Evolutionary conservation across 1,284 basidiomycete species (phyloP).

Genomic region (Mycosarcoma mackinlayi): DNA sequence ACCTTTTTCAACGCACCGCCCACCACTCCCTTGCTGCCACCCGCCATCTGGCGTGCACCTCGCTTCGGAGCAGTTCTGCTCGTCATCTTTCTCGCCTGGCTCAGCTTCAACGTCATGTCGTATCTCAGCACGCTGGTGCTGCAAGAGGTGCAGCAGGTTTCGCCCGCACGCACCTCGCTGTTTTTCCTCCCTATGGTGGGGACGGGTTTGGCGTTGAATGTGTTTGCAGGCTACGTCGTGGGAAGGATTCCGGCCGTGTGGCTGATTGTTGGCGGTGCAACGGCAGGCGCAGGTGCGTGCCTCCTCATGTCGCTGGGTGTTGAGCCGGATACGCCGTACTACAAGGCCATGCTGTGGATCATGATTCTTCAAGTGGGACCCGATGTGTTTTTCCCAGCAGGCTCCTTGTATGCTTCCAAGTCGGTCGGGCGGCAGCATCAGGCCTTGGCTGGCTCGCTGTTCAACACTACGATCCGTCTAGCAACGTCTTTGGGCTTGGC

Average conservation of each 20-base stretch:
- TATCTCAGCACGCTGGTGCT: slow-evolving; percentile 50
- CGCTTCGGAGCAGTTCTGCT: slow-evolving; percentile 73
- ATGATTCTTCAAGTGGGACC: slow-evolving; percentile 72
- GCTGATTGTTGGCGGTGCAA: slow-evolving; percentile 58
- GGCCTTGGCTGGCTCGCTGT: slow-evolving; percentile 60
- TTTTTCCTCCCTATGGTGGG: slow-evolving; percentile 79
- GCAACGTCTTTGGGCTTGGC: slow-evolving; percentile 62
- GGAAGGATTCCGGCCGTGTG: slow-evolving; percentile 57
- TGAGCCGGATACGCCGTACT: slow-evolving; percentile 75
- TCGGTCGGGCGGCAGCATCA: slow-evolving; percentile 50
- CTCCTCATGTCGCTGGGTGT: slow-evolving; percentile 78
- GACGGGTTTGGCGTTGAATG: slow-evolving; percentile 63
- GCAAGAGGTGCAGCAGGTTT: slow-evolving; percentile 68
- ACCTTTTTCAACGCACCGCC: slow-evolving; percentile 70
- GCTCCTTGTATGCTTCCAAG: slow-evolving; percentile 49
- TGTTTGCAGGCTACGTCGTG: slow-evolving; percentile 55
- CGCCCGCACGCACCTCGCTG: slow-evolving; percentile 78
- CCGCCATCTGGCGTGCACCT: slow-evolving; percentile 55
- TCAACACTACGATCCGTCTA: slow-evolving; percentile 58
- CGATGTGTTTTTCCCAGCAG: slow-evolving; percentile 57
- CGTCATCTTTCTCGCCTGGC: slow-evolving; percentile 79
- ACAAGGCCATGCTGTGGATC: slow-evolving; percentile 83
- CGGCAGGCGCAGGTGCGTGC: slow-evolving; percentile 75
- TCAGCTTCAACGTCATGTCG: slow-evolving; percentile 72
- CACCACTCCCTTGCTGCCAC: slow-evolving; percentile 55